These are phyloP conservation scores for Cadophora sp. DNA, from an alignment of 2,329 filamentous ascomycete genomes.

Conservation along the genomic window DNA sequence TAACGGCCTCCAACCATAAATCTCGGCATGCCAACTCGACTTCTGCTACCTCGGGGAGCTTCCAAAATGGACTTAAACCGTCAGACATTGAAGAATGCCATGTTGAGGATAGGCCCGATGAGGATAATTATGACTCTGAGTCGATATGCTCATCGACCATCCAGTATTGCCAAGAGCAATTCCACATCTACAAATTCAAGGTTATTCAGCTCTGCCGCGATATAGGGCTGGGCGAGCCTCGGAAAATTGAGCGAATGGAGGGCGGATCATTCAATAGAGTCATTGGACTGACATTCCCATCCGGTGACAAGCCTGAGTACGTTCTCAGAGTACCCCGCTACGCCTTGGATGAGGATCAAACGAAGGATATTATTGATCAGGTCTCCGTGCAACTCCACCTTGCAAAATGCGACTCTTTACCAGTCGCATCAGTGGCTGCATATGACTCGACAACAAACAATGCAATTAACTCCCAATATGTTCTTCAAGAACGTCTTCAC, in stretches of 20 bases:
- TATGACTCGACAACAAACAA: slow-evolving; percentile 33
- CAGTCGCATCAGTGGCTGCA: slow-evolving; percentile 19
- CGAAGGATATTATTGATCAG: slow-evolving; percentile 27
- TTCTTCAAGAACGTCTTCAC: slow-evolving; percentile 29
- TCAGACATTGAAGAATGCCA: too few species aligned
- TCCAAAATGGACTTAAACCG: too few species aligned
- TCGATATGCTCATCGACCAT: slow-evolving; percentile 3
- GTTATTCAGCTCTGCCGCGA: slow-evolving; percentile 31
- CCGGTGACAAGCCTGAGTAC: slow-evolving; percentile 1
- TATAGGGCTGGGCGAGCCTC: slow-evolving; percentile 28
- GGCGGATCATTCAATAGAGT: slow-evolving; percentile 34
- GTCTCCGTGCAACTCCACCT: slow-evolving; percentile 25
- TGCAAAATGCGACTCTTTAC: slow-evolving; percentile 13
- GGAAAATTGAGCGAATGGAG: slow-evolving; percentile 27
- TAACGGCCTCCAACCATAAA: background rate
- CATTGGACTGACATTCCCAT: slow-evolving; percentile 26
- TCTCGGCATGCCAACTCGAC: too few species aligned
- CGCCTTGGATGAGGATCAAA: background rate
- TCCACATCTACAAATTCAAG: slow-evolving; percentile 27
- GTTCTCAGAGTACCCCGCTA: slow-evolving; percentile 32
- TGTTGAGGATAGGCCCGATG: background rate
- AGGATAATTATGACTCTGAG: background rate
- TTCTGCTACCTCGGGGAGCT: too few species aligned
- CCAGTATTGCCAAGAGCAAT: slow-evolving; percentile 26
- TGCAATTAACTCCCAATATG: slow-evolving; percentile 23